A percentile compares a stretch with the other conserved stretches of the same genome.
These are phyloP conservation scores for Austroboletus eburneus DNA, from an alignment of 768 basidiomycete species.

Conservation along the genomic window DNA sequence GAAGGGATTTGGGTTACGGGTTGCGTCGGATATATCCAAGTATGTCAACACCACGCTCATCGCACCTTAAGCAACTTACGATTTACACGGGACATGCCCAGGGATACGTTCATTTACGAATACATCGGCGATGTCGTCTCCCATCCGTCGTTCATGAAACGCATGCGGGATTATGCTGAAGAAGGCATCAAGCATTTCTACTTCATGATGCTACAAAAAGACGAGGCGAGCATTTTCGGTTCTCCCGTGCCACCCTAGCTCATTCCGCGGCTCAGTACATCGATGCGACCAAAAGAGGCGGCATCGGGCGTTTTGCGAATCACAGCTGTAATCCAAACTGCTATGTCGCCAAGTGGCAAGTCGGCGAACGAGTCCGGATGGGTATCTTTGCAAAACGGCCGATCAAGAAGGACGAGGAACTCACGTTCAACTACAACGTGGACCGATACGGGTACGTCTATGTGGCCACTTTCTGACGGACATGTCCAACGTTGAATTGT, in stretches of 20 bases:
- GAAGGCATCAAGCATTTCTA: conserved; percentile 97
- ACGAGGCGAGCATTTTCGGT: conserved; percentile 63
- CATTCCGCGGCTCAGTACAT: conserved; percentile 61
- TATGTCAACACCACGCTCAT: conserved; percentile 33
- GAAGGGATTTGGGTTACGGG: conserved; percentile 93
- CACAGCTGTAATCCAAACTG: conserved; percentile 98
- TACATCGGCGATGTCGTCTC: conserved; percentile 97
- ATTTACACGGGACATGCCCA: conserved; percentile 31
- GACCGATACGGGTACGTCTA: conserved; percentile 90
- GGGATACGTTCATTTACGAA: conserved; percentile 93
- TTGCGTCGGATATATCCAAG: conserved; percentile 62
- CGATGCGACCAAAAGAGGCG: conserved; percentile 95
- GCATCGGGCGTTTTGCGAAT: conserved; percentile 95
- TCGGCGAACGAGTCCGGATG: conserved; percentile 88
- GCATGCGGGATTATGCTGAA: conserved; percentile 90
- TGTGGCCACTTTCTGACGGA: background rate
- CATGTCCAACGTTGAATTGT: background rate
- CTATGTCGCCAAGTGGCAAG: conserved; percentile 97
- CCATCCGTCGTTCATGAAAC: conserved; percentile 80
- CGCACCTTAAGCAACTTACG: background rate
- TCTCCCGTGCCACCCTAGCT: background rate
- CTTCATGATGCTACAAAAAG: conserved; percentile 99
- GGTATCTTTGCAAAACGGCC: conserved; percentile 91
- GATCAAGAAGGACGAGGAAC: conserved; percentile 76
- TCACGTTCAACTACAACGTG: conserved; percentile 99